A percentile compares a stretch with the other conserved stretches of the same genome.
Evolutionary conservation across 2,329 filamentous ascomycete species (phyloP).

Genomic region (Fusarium nygamai): DNA sequence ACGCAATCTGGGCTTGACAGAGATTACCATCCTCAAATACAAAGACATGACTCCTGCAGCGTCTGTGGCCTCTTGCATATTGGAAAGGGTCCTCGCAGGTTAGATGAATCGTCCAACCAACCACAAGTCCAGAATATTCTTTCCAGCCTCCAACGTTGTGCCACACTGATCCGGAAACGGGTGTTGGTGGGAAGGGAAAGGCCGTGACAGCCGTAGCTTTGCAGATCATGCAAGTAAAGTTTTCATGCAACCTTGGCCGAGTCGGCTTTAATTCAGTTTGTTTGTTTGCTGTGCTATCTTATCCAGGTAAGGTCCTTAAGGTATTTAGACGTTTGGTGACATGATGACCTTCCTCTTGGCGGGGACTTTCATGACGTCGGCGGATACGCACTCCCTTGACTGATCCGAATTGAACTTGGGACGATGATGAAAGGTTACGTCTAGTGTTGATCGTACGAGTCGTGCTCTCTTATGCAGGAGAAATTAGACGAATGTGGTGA

Average conservation of each 20-base stretch:
- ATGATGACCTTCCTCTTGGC: neutral
- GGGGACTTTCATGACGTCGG: slow-evolving; percentile 28
- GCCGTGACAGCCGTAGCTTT: slow-evolving; percentile 22
- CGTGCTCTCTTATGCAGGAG: neutral
- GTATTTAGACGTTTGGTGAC: neutral
- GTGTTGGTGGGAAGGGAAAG: slow-evolving; percentile 8
- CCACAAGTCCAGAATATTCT: slow-evolving; percentile 14
- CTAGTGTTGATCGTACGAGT: slow-evolving; percentile 4
- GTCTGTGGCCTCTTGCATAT: slow-evolving; percentile 2
- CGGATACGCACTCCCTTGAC: neutral
- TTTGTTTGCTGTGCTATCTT: neutral
- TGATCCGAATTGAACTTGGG: neutral
- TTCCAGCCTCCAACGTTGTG: slow-evolving; percentile 17
- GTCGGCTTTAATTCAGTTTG: neutral
- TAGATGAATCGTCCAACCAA: slow-evolving; percentile 25
- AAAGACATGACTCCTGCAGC: neutral
- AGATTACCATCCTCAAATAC: neutral
- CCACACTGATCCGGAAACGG: slow-evolving; percentile 15
- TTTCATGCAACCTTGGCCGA: neutral
- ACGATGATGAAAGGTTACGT: slow-evolving; percentile 9
- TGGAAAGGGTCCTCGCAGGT: neutral
- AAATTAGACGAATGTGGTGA: neutral
- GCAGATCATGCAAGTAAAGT: slow-evolving; percentile 10
- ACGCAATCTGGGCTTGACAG: neutral
- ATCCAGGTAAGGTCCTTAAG: neutral